Conservation (phyloP, 192 early-diverging fungal species). For the Geranomyces variabilis region DNA sequence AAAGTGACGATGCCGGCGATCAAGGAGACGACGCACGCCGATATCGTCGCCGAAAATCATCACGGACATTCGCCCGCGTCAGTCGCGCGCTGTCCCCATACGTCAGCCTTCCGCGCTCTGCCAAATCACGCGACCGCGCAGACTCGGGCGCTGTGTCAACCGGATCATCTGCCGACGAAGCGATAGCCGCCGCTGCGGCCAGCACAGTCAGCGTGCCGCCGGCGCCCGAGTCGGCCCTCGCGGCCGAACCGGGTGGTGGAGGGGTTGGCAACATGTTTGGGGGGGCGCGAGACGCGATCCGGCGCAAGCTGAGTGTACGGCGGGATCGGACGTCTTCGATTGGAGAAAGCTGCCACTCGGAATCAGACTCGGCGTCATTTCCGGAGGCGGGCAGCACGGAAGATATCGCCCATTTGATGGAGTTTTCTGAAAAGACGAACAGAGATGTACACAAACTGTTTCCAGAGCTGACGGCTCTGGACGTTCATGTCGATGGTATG, state of each 20-base stretch:
- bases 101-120: not conserved
- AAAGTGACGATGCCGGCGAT: no score
- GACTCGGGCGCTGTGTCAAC: no score
- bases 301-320: not conserved
- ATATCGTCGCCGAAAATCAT: no score
- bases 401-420: conserved; percentile 27
- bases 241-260: not conserved
- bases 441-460: conserved; percentile 22
- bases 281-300: conserved; percentile 2
- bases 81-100: not conserved
- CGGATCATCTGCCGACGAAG: no score
- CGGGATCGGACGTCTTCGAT: not conserved
- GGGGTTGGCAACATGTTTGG: conserved; percentile 15
- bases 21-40: no score
- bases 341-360: not conserved
- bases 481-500: conserved; percentile 32
- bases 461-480: conserved; percentile 6
- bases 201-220: not conserved
- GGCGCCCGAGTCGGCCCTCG: conserved; percentile 2
- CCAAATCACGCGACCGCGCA: not conserved
- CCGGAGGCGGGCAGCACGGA: not conserved
- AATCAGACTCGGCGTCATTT: not conserved
- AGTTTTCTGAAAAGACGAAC: conserved; percentile 23
- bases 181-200: not conserved
- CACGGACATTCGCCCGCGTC: not conserved